Evolutionary conservation across 2,329 filamentous ascomycete genomes (phyloP), one percentile per base, ranked within the genome.

Genomic region (Paraphaeosphaeria sporulosa): DNA sequence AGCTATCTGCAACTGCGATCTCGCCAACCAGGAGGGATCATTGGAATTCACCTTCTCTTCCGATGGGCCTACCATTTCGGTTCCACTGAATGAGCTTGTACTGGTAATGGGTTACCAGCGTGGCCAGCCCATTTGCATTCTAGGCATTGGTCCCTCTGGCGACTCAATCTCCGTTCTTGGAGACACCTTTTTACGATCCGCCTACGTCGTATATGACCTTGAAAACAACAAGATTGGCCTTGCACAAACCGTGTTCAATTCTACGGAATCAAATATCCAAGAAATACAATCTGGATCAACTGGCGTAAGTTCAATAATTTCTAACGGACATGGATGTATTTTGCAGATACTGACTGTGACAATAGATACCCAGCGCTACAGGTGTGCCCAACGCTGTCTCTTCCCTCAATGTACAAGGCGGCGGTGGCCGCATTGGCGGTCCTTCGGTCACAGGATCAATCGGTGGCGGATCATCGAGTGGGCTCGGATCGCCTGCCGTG

Each of bases 141-240:
- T 84, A 17, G 77, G 76, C 52, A 84, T 89, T 64, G 78, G 76
- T 3, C 84, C 85, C 0, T 78, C 84, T 0, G 81, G 79, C 36
- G 75, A 76, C 63, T 81, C 79, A 23, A 75, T 80, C 2, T 73
- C 81, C 7, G 82, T 88, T 7, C 80, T 89, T 1, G 87, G 87
- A 32, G 86, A 89, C 71, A 89, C 86, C 0, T 89, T 89, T 77
- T 76, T 89, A 17, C 84, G 86, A 57, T 86, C 82, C 57, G 86
- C 86, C 2, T 89, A 89, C 69, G 85, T 88, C 47, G 87, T 89
- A 1, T 89, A 88, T 73, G 86, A 89, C 61, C 78, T 89, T 15
- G 74, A 73, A 21, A 86, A 85, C 72, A 87, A 89, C 71, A 80
- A 87, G 69, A 87, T 89, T 65, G 85, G 84, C 2, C 75, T 89